phyloP scores from a whole-genome alignment of 2,329 filamentous ascomycete species.

The Cryoendolithus antarcticus region DNA sequence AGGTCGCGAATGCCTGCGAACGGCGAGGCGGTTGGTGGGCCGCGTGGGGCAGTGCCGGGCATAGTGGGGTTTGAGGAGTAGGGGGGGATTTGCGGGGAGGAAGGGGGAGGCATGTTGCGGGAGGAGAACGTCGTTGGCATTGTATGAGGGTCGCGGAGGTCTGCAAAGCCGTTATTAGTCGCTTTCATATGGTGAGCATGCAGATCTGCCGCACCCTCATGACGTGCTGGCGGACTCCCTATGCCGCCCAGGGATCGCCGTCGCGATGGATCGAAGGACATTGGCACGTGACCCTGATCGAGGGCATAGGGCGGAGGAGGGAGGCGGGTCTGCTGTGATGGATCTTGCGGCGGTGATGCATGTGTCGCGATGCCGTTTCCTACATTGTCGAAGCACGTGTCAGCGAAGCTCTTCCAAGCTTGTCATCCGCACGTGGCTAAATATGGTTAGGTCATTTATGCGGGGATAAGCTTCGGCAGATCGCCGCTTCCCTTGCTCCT shows the following conservation, averaged over 20 bases:
- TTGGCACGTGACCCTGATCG: conserved; percentile 5
- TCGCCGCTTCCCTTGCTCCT: too few relatives aligned
- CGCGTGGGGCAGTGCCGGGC: conserved; percentile 24
- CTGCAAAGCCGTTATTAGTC: conserved; percentile 10
- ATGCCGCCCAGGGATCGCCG: conserved; percentile 31
- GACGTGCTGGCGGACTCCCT: background rate
- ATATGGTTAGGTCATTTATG: too few relatives aligned
- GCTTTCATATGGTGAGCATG: background rate
- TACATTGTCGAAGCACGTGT: conserved; percentile 3
- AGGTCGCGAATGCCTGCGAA: conserved; percentile 44
- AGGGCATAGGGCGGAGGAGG: conserved; percentile 2
- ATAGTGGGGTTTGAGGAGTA: conserved; percentile 26
- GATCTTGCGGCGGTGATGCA: conserved; percentile 11
- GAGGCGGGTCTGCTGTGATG: conserved; percentile 2
- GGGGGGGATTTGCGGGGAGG: conserved; percentile 28
- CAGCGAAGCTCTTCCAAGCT: conserved; percentile 1
- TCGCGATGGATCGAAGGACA: conserved; percentile 32
- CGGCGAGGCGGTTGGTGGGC: conserved; percentile 31
- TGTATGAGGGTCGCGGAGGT: conserved; percentile 21
- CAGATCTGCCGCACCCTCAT: background rate
- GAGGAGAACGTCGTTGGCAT: conserved; percentile 29
- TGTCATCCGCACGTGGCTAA: too few relatives aligned
- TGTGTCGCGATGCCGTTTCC: conserved; percentile 4
- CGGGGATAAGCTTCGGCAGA: too few relatives aligned
- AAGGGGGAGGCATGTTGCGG: conserved; percentile 38